phyloP scores from a whole-genome alignment of 345 rosid genomes.

The Noccaea caerulescens region DNA sequence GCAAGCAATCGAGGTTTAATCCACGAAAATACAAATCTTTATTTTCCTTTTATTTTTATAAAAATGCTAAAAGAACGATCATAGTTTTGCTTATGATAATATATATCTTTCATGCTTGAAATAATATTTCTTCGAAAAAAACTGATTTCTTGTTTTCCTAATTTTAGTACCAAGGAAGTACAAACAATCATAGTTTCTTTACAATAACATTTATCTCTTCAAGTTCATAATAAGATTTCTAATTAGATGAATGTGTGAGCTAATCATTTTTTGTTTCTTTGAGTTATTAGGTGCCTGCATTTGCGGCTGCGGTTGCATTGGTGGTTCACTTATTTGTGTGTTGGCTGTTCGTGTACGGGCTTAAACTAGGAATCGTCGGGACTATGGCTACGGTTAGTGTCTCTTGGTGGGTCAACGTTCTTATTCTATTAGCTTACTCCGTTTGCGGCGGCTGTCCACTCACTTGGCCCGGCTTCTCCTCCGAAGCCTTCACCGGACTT shows the following conservation, averaged over 20 bases:
- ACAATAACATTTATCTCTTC: too few relatives aligned
- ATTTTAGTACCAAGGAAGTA: not conserved
- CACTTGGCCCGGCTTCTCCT: conserved; percentile 67
- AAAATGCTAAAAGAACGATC: too few relatives aligned
- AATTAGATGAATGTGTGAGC: not conserved
- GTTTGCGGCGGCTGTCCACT: conserved; percentile 56
- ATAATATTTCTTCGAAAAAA: too few relatives aligned
- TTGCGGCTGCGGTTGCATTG: conserved; percentile 45
- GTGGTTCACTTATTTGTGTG: conserved; percentile 49
- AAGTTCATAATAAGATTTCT: not conserved
- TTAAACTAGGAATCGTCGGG: conserved; percentile 56
- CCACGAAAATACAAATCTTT: too few relatives aligned
- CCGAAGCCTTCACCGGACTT: conserved; percentile 59
- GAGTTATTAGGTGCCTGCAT: conserved; percentile 47
- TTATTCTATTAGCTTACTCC: conserved; percentile 45
- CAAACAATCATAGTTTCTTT: not conserved
- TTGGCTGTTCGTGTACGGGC: conserved; percentile 56
- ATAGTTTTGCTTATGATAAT: too few relatives aligned
- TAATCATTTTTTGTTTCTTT: not conserved
- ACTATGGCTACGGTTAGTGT: conserved; percentile 56
- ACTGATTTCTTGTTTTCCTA: too few relatives aligned
- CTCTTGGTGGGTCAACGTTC: conserved; percentile 63
- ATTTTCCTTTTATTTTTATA: too few relatives aligned
- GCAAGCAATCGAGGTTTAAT: too few relatives aligned
- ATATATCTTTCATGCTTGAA: too few relatives aligned